Evolutionary conservation across 1,284 basidiomycete species (phyloP), one percentile per base, ranked within the genome.

Genomic region (Lentinus polychrous): DNA sequence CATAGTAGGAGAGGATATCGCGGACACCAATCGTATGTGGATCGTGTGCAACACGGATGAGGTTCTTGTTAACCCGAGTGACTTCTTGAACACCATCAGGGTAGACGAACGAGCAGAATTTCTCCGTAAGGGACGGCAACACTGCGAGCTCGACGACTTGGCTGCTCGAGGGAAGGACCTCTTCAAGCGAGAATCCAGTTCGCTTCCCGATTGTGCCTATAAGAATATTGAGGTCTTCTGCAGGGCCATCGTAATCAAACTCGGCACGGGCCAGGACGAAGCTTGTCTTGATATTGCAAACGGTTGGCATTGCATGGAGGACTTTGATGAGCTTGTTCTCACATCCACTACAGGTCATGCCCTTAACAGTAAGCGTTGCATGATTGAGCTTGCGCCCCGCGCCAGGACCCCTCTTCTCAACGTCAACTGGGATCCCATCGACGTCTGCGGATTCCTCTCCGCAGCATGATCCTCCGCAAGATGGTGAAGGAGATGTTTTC

Each of bases 281-380:
- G 48, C 63, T 64, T 1, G 62, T 62, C 62, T 65, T 65, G 48
- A 58, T 45, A 47, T 65, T 62, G 48, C 45, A 43, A 34, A 64
- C 53, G 31, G 56, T 35, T 1, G 58, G 48, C 33, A 61, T 59
- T 1, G 52, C 56, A 4, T 45, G 41, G 10, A 65, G 55, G 7
- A 55, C 55, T 37, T 57, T 53, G 15, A 57, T 61, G 33, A 65
- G 55, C 46, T 65, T 63, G 55, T 62, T 65, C 55, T 65, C 63
- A 53, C 63, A 65, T 2, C 63, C 63, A 6, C 59, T 62, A 55
- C 63, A 65, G 4, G 63, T 65, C 63, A 65, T 65, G 7, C 63
- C 63, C 42, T 60, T 60, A 45, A 65, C 52, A 2, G 63, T 58
- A 12, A 65, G 49, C 1, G 61, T 54, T 2, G 56, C 58, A 32